Evolutionary conservation across 2,329 filamentous ascomycete genomes (phyloP).

Genomic region (Hirsutella rhossiliensis): DNA sequence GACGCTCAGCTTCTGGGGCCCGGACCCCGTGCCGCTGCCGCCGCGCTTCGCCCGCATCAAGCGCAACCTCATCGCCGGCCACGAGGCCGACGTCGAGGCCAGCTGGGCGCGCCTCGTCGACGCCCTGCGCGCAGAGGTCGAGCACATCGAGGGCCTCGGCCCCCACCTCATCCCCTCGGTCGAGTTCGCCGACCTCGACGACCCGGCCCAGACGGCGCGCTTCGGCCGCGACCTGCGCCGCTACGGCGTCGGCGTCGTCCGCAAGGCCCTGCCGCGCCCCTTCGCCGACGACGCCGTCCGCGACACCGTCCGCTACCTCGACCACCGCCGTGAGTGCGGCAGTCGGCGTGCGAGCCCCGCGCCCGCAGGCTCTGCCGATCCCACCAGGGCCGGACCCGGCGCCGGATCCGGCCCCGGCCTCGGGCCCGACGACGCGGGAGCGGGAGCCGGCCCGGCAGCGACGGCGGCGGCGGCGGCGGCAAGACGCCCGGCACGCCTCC

Average conservation of each 20-base stretch:
- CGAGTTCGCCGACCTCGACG: constrained; percentile 37
- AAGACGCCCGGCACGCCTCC: constrained; percentile 11
- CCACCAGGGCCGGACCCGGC: too few relatives aligned
- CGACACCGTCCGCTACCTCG: constrained; percentile 43
- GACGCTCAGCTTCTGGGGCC: constrained; percentile 40
- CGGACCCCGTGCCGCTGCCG: constrained; percentile 45
- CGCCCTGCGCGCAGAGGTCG: constrained; percentile 38
- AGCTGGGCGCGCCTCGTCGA: constrained; percentile 42
- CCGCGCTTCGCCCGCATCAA: constrained; percentile 46
- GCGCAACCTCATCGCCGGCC: constrained; percentile 38
- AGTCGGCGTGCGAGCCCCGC: background rate
- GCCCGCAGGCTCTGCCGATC: too few relatives aligned
- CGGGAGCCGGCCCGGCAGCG: too few relatives aligned
- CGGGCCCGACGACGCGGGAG: too few relatives aligned
- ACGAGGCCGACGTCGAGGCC: constrained; percentile 40
- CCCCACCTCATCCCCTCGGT: constrained; percentile 43
- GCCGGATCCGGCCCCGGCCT: too few relatives aligned
- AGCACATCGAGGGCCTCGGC: constrained; percentile 37
- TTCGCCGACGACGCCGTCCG: constrained; percentile 47
- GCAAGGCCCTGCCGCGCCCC: constrained; percentile 46
- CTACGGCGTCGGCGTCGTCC: constrained; percentile 53
- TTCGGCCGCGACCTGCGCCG: constrained; percentile 47
- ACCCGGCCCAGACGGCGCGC: constrained; percentile 32
- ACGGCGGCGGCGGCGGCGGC: too few relatives aligned
- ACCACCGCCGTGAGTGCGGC: constrained; percentile 3